Conservation (phyloP, 176 grass and related monocot genomes). For the Aegilops tauschii region DNA sequence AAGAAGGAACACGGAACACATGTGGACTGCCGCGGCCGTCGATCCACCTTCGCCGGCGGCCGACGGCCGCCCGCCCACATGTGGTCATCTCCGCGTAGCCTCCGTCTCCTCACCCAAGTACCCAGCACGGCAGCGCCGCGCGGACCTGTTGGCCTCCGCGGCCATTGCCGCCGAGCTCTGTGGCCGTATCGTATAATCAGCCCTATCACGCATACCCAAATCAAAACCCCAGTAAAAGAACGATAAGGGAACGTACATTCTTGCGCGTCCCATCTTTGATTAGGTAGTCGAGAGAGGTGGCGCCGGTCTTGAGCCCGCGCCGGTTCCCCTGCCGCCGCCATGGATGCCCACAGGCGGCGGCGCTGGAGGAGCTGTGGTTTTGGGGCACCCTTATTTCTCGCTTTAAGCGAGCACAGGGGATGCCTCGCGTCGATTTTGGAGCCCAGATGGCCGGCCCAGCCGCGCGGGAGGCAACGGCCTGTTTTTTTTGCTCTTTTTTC, state of each 20-base stretch:
- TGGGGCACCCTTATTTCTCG: not conserved
- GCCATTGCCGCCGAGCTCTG: slow-evolving; percentile 1
- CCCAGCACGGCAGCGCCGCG: not conserved
- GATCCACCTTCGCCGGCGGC: not conserved
- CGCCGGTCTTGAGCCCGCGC: not conserved
- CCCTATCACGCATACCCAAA: not conserved
- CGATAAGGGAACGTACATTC: not conserved
- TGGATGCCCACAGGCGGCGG: not conserved
- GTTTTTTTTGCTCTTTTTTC: too few species aligned
- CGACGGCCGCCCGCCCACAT: not conserved
- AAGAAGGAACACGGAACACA: not conserved
- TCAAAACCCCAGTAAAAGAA: not conserved
- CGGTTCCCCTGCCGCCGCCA: not conserved
- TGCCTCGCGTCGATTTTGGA: too few species aligned
- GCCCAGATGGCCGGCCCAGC: too few species aligned
- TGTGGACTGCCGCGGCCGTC: not conserved
- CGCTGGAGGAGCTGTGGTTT: not conserved
- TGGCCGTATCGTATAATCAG: not conserved
- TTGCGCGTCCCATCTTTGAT: not conserved
- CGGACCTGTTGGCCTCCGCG: not conserved
- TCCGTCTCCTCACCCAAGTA: not conserved
- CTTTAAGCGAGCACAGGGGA: too few species aligned
- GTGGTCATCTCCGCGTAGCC: not conserved
- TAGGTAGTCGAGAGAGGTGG: not conserved
- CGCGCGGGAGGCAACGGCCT: too few species aligned